Base-by-base conservation (phyloP, 2,329 filamentous ascomycete species). In the Phyllosticta citrichinensis region DNA sequence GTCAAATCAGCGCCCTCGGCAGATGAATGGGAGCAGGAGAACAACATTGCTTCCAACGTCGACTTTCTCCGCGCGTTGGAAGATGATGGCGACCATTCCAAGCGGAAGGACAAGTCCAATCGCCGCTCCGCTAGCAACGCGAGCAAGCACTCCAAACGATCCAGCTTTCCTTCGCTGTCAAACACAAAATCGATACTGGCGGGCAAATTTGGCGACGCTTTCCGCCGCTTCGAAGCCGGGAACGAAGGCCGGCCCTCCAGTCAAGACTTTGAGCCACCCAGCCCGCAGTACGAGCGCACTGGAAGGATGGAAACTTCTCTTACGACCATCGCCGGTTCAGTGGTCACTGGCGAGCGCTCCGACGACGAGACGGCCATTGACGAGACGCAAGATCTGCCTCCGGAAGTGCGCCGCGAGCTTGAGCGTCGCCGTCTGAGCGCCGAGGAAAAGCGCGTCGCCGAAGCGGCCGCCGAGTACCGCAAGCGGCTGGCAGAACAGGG, bases 181-280 rank as follows among this genome's bases (percentile, higher is more conserved):
- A 85, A 85, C 50, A 88, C 88, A 25, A 96, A 94, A 73, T 89
- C 85, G 62, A 84, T 96, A 47, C 79, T 97, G n/a, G 87, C 86
- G 5, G 89, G 91, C 24, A 91, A 88, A 66, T 97, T 97, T 71
- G 91, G 92, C 0, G 92, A 97, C 68, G 92, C 93, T 2, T 97
- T 97, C 76, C 91, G 93, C 69, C 83, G 88, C 5, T 97, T 97
- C 66, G 94, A 99, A 72, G 52, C n/a, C 51, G 54, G 54, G 22
- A 52, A 56, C n/a, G 40, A 51, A n/a, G 51, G 17, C 19, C 69
- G 71, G 22, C 65, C 68, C 27, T 69, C 68, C 33, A 47, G 40
- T 47, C 40, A 47, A 47, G 40, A 47, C 17, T 47, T n/a, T n/a
- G 40, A 47, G 40, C 40, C 40, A 47, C 69, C 66, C 24, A 71